Conservation (phyloP, 345 rosid species). For the Populus nigra region DNA sequence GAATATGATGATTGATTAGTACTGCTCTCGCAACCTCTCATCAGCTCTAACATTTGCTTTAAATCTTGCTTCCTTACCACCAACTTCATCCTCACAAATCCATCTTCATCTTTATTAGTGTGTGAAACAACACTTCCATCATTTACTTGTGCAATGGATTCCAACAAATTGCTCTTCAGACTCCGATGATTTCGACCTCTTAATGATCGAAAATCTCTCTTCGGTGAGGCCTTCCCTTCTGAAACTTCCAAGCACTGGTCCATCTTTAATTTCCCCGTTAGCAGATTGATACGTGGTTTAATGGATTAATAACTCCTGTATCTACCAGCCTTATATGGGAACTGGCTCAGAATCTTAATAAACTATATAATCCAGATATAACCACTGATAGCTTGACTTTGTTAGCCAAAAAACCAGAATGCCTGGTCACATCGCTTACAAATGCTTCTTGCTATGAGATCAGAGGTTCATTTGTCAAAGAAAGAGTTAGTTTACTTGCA, state of each 20-base stretch:
- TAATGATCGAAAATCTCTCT: conserved; percentile 22
- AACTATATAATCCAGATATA: not conserved
- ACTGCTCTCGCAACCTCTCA: conserved; percentile 13
- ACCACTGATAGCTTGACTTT: conserved; percentile 1
- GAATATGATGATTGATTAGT: not conserved
- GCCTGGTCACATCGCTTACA: not conserved
- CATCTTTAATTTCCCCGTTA: not conserved
- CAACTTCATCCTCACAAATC: conserved; percentile 42
- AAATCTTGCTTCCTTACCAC: conserved; percentile 47
- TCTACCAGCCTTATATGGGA: conserved; percentile 6
- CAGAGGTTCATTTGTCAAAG: not conserved
- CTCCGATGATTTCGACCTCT: conserved; percentile 19
- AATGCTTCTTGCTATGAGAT: not conserved
- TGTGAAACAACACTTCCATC: conserved; percentile 24
- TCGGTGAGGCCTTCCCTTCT: conserved; percentile 31
- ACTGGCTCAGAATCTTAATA: not conserved
- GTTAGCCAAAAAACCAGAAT: not conserved
- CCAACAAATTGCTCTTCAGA: conserved; percentile 25
- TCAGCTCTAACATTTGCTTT: conserved; percentile 35
- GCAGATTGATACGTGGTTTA: not conserved
- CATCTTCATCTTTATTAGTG: conserved; percentile 27
- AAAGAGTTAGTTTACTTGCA: not conserved
- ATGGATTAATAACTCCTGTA: not conserved
- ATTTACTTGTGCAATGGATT: conserved; percentile 21
- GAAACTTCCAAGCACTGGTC: conserved; percentile 5